phyloP scores from a whole-genome alignment of 2,329 filamentous ascomycete genomes.

The Bipolaris cookei region DNA sequence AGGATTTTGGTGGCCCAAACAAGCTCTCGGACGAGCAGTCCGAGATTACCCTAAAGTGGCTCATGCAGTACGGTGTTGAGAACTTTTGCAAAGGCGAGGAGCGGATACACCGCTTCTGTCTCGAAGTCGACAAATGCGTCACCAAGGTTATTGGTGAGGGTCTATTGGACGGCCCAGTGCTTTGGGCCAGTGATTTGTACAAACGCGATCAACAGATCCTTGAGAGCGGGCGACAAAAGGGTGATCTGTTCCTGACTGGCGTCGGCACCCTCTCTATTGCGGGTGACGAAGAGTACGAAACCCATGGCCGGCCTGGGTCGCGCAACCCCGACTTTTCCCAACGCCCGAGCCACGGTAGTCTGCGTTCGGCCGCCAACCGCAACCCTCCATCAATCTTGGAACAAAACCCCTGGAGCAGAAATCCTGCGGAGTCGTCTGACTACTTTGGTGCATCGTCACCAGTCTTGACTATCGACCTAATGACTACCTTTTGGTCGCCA shows the following conservation, averaged over 20 bases:
- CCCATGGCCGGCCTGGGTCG: slow-evolving; percentile 45
- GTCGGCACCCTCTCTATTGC: slow-evolving; percentile 57
- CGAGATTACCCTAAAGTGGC: slow-evolving; percentile 81
- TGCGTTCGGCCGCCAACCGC: slow-evolving; percentile 65
- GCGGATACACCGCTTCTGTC: slow-evolving; percentile 89
- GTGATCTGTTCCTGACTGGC: slow-evolving; percentile 55
- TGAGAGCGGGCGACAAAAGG: slow-evolving; percentile 58
- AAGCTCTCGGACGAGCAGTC: slow-evolving; percentile 97
- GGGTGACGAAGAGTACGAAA: slow-evolving; percentile 56
- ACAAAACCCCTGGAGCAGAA: slow-evolving; percentile 68
- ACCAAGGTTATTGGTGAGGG: slow-evolving; percentile 84
- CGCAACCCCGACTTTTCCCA: slow-evolving; percentile 55
- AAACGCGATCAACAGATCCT: slow-evolving; percentile 73
- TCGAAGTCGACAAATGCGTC: slow-evolving; percentile 86
- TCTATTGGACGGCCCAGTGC: slow-evolving; percentile 80
- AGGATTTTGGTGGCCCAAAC: slow-evolving; percentile 87
- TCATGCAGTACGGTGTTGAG: slow-evolving; percentile 80
- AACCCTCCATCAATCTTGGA: slow-evolving; percentile 75
- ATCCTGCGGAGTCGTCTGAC: slow-evolving; percentile 72
- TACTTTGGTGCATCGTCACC: slow-evolving; percentile 73
- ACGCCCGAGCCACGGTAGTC: slow-evolving; percentile 62
- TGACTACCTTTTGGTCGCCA: slow-evolving; percentile 87
- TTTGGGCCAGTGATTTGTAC: slow-evolving; percentile 93
- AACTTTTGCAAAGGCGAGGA: slow-evolving; percentile 97
- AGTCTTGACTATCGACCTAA: slow-evolving; percentile 74